Evolutionary conservation across 2,329 filamentous ascomycete species (phyloP), one percentile per base, ranked within the genome.

Genomic region (Cordyceps cicadae): DNA sequence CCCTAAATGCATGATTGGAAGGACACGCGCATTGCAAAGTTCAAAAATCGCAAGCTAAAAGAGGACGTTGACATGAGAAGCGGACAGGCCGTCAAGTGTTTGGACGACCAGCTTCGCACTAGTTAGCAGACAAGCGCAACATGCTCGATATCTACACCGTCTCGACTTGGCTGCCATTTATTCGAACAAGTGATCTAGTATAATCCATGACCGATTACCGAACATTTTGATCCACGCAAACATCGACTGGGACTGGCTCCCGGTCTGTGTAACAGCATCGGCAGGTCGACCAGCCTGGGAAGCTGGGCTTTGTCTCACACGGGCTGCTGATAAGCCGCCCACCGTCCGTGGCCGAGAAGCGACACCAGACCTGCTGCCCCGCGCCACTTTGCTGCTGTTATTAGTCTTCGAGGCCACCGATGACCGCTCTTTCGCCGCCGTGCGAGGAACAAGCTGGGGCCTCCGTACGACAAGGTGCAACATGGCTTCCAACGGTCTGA

Each of bases 341-440:
- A 15, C 48, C 48, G 34, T 59, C n/a, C n/a, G n/a, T n/a, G 46
- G 48, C 56, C 48, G 56, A 59, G 52, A 59, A 37, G 48, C 56
- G 56, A 24, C 3, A 24, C 48, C 12, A 43, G 46, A n/a, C 46
- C 55, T 21, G 46, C 43, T 21, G 46, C 43, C 45, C 21, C 45
- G 45, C 43, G 43, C 43, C 43, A 46, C 43, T n/a, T 46, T 46
- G 43, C 14, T 15, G 4, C 4, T 24, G 24, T 24, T n/a, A 15
- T 17, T 15, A 15, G 39, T 15, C 39, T 15, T 43, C 39, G 39
- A n/a, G 14, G 39, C 39, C 14, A 43, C 39, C 15, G 39, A 15
- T 43, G 4, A 1, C 15, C 15, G 6, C 15, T 43, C 15, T 15
- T 15, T 37, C 8, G 34, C n/a, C n/a, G n/a, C 32, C 14, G 34